Conservation (phyloP, 1,284 basidiomycete genomes). For the Schizopora paradoxa region DNA sequence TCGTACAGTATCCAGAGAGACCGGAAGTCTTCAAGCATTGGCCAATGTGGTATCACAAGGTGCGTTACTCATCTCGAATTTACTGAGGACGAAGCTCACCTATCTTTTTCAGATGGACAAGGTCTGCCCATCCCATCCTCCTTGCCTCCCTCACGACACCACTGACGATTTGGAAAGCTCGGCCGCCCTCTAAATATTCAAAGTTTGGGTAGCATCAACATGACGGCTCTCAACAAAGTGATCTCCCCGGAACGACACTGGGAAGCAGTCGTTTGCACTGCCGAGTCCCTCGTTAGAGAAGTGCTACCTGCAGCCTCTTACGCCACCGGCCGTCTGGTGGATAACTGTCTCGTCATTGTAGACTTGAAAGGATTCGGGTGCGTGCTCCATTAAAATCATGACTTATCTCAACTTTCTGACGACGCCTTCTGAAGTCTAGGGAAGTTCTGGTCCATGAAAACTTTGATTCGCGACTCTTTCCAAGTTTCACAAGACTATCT, state of each 20-base stretch:
- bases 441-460: constrained; percentile 72
- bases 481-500: constrained; percentile 73
- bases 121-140: constrained; percentile 28
- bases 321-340: constrained; percentile 44
- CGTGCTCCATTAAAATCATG: not conserved
- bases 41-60: constrained; percentile 74
- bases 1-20: constrained; percentile 68
- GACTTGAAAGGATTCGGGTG: constrained; percentile 66
- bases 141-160: not conserved
- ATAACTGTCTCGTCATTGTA: constrained; percentile 54
- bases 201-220: constrained; percentile 52
- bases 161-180: constrained; percentile 39
- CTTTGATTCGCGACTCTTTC: constrained; percentile 51
- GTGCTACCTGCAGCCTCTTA: constrained; percentile 59
- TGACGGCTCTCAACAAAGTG: constrained; percentile 53
- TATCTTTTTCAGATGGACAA: constrained; percentile 47
- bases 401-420: constrained; percentile 1
- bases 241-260: constrained; percentile 60
- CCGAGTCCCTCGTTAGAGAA: constrained; percentile 57
- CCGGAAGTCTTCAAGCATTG: constrained; percentile 63
- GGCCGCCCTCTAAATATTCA: constrained; percentile 68
- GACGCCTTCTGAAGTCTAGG: constrained; percentile 37
- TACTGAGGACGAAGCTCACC: not conserved
- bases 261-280: constrained; percentile 56
- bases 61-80: constrained; percentile 23